These are phyloP conservation scores for Thalia dealbata DNA, from an alignment of 176 grass and related monocot species.

Conservation along the genomic window DNA sequence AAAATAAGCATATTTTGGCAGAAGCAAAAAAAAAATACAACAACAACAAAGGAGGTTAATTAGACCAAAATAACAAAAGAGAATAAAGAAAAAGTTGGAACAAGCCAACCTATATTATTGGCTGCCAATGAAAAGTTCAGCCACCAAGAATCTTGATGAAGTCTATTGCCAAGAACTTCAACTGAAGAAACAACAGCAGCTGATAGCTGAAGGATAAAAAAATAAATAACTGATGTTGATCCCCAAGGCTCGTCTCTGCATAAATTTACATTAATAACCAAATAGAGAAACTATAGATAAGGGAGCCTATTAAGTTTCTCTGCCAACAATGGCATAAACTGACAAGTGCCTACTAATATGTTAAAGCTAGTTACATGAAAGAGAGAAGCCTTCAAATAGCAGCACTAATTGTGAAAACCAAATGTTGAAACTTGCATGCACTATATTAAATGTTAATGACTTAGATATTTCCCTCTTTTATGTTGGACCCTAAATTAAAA, in stretches of 20 bases:
- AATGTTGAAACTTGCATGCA: too few species aligned
- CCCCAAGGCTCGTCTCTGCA: conserved; percentile 68
- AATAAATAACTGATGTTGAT: conserved; percentile 76
- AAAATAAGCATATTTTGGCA: background rate
- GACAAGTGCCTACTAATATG: background rate
- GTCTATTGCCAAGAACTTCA: conserved; percentile 49
- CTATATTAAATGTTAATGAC: too few species aligned
- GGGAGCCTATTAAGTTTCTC: background rate
- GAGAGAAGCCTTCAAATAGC: too few species aligned
- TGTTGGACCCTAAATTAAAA: too few species aligned
- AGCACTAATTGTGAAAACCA: too few species aligned
- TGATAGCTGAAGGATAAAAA: conserved; percentile 63
- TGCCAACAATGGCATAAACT: background rate
- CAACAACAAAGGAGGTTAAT: background rate
- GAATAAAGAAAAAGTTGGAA: background rate
- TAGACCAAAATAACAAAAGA: background rate
- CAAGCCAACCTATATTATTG: conserved; percentile 63
- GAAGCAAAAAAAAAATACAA: conserved; percentile 1
- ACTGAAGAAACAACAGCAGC: conserved; percentile 67
- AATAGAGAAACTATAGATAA: background rate
- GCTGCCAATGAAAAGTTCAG: conserved; percentile 51
- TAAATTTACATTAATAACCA: conserved; percentile 23
- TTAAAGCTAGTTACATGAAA: too few species aligned
- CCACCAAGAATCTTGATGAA: conserved; percentile 82
- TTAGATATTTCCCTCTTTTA: too few species aligned